These are phyloP conservation scores for Trametes maxima DNA, from an alignment of 768 basidiomycete genomes.

Conservation along the genomic window DNA sequence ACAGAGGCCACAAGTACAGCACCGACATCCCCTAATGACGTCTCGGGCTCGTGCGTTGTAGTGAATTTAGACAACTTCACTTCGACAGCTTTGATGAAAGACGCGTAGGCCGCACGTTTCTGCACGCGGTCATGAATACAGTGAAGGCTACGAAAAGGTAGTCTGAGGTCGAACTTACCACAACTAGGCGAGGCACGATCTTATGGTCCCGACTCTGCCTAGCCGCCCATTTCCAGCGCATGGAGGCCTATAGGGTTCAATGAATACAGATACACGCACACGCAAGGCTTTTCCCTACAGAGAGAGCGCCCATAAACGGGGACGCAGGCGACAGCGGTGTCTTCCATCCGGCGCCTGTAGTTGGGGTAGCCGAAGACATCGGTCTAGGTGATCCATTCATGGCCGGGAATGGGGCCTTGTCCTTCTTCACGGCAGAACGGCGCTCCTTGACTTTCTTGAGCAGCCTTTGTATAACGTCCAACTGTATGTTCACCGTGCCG, in stretches of 20 bases:
- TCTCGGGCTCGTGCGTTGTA: conserved; percentile 40
- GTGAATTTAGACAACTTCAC: conserved; percentile 52
- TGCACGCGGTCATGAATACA: conserved; percentile 24
- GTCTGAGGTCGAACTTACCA: conserved; percentile 22
- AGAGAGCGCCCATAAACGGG: conserved; percentile 30
- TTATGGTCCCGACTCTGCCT: conserved; percentile 37
- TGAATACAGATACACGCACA: background rate
- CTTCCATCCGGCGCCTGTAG: conserved; percentile 17
- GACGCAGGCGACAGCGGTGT: conserved; percentile 30
- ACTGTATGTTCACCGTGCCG: conserved; percentile 48
- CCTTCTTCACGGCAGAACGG: background rate
- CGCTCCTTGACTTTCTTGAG: conserved; percentile 26
- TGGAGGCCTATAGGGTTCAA: conserved; percentile 44
- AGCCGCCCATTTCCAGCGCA: conserved; percentile 46
- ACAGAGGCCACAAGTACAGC: conserved; percentile 48
- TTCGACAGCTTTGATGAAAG: conserved; percentile 46
- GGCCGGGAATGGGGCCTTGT: background rate
- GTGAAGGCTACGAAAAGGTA: no score
- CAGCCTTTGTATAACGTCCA: conserved; percentile 43
- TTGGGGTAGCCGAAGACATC: background rate
- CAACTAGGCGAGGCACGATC: background rate
- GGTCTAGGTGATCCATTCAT: conserved; percentile 1
- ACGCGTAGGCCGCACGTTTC: conserved; percentile 41
- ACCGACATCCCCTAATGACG: conserved; percentile 29
- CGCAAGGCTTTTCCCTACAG: conserved; percentile 37